Evolutionary conservation across 768 basidiomycete species (phyloP).

Genomic region (Sporobolomyces phaffii): DNA sequence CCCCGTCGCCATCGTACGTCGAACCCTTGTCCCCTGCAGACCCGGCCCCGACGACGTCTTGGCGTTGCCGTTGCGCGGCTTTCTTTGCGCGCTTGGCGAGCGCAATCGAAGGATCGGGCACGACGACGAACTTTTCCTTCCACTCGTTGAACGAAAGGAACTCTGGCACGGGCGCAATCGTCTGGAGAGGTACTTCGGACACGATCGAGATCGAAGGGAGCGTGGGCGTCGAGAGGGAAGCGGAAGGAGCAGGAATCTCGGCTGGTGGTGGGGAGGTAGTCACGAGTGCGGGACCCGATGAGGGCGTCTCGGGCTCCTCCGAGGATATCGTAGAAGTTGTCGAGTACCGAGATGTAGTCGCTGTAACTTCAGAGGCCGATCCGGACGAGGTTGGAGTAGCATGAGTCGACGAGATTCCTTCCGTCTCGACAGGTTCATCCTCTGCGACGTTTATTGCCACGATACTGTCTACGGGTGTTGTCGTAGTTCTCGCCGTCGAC

Average conservation of each 20-base stretch:
- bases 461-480: no score
- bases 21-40: neutral
- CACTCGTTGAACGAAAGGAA: slow-evolving; percentile 81
- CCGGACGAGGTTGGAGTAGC: neutral
- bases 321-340: neutral
- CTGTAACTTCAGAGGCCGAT: neutral
- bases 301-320: neutral
- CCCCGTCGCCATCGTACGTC: slow-evolving; percentile 24
- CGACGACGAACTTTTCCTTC: slow-evolving; percentile 62
- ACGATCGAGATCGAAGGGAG: slow-evolving; percentile 3
- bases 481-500: no score
- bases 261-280: neutral
- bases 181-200: slow-evolving; percentile 12
- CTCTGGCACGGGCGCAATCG: slow-evolving; percentile 20
- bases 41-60: slow-evolving; percentile 10
- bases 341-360: neutral
- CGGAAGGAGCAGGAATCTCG: neutral
- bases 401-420: neutral
- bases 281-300: neutral
- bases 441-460: no score
- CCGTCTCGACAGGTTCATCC: neutral
- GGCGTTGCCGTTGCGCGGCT: slow-evolving; percentile 29
- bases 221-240: neutral
- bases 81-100: slow-evolving; percentile 26
- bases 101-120: slow-evolving; percentile 40